These are phyloP conservation scores for Arabidopsis hybrid DNA, from an alignment of 441 rosid genomes.

Conservation along the genomic window DNA sequence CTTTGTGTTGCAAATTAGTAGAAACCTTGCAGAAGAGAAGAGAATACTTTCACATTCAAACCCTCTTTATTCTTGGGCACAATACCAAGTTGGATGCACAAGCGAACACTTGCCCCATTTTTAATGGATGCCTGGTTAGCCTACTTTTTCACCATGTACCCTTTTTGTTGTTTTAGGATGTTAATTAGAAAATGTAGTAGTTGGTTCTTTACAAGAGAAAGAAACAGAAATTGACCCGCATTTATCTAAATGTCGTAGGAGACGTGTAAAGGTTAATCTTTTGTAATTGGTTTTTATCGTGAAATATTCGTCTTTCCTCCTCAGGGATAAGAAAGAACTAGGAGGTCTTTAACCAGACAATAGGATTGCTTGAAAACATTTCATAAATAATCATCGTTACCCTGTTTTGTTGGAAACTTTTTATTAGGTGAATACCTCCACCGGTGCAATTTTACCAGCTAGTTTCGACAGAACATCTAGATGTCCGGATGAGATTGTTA, in stretches of 20 bases:
- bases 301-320: neutral
- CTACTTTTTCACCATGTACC: conserved; percentile 23
- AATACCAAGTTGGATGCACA: conserved; percentile 74
- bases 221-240: neutral
- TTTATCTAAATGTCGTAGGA: neutral
- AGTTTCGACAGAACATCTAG: conserved; percentile 70
- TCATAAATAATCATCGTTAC: neutral
- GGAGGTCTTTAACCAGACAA: neutral
- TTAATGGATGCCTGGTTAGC: conserved; percentile 77
- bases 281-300: neutral
- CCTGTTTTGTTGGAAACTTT: conserved; percentile 24
- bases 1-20: conserved; percentile 72
- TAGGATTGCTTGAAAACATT: neutral
- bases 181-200: neutral
- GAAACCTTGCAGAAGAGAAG: conserved; percentile 61
- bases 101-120: conserved; percentile 67
- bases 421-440: conserved; percentile 70
- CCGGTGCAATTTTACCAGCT: conserved; percentile 69
- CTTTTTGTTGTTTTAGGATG: neutral
- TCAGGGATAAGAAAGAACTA: neutral
- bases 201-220: neutral
- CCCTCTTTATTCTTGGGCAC: conserved; percentile 69
- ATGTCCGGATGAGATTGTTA: conserved; percentile 84
- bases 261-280: neutral
- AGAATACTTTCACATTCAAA: conserved; percentile 72